Base-by-base conservation (phyloP, 768 basidiomycete species). In the Leccinellum luteum region DNA sequence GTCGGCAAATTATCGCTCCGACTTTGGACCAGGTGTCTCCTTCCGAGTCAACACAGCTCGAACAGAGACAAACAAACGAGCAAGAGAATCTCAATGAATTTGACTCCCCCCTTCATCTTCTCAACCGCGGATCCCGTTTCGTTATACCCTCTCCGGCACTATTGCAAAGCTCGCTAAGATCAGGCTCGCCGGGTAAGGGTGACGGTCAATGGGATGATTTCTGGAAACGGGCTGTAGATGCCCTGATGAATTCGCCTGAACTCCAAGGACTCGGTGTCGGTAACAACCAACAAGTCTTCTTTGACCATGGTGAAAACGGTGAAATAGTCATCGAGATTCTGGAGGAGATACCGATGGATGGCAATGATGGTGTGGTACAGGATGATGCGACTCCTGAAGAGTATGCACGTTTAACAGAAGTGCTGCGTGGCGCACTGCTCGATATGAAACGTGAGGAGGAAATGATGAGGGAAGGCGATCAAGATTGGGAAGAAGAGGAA, bases 1-100 rank as follows among this genome's bases (percentile, higher is more conserved):
- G 92, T 72, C 86, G 92, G 48, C 85, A 92, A 73, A 79, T 94
- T 60, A 78, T 93, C 21, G 61, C 68, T 30, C 32, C 60, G 17
- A 48, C 32, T 17, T 30, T 60, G 43, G 65, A 66, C 43, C 56
- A 62, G 19, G 56, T 51, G 10, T 44, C 64, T 43, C 55, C 70
- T 19, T 63, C 70, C 27, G 71, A 72, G 44, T 64, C 64, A 1
- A 67, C 69, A 6, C 68, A 74, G 17, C 64, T 74, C 43, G 72
- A 72, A 45, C 62, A 69, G 32, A 69, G 70, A 30, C 58, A 63
- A 43, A 57, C 64, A 21, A 63, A 62, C 41, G 67, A 72, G 47
- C 69, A 75, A 45, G 55, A 60, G 13, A 65, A 67, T 45, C 73
- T 82, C 23, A 80, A 81, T 15, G 77, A 81, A 58, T 74, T 79